These are phyloP conservation scores for Euphorbia celastroides DNA, from an alignment of 441 rosid species.

Conservation along the genomic window DNA sequence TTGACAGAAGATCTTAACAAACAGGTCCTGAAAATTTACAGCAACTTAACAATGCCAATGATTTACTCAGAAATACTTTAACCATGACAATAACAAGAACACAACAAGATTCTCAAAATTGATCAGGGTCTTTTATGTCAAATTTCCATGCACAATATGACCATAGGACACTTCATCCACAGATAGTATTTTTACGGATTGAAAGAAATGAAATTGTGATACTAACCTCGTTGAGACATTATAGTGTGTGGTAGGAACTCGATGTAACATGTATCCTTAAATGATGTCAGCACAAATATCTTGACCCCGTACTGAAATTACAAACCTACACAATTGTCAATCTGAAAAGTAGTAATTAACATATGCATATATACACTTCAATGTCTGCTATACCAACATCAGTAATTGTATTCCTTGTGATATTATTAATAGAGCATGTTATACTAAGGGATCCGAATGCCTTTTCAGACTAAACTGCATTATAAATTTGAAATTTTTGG, in stretches of 20 bases:
- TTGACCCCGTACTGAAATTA: constrained; percentile 73
- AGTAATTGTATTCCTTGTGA: neutral
- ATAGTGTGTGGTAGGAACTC: constrained; percentile 68
- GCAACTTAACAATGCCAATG: too few relatives aligned
- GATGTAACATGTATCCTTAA: constrained; percentile 75
- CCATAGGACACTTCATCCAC: neutral
- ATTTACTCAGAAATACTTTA: neutral
- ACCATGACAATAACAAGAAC: too few relatives aligned
- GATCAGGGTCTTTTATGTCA: neutral
- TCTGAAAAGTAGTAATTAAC: neutral
- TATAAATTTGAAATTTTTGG: neutral
- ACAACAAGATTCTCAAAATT: too few relatives aligned
- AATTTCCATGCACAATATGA: neutral
- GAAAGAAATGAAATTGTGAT: neutral
- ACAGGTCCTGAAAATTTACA: neutral
- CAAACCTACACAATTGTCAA: neutral
- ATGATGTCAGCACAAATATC: constrained; percentile 79
- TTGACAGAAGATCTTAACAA: neutral
- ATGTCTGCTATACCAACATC: neutral
- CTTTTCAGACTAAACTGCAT: neutral
- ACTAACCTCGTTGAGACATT: constrained; percentile 61
- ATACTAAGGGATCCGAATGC: neutral
- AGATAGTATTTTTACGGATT: neutral
- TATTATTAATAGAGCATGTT: neutral
- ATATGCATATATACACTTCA: neutral